Evolutionary conservation across 73 alveolate genomes (phyloP).

Genomic region (Tetrahymena borealis): DNA sequence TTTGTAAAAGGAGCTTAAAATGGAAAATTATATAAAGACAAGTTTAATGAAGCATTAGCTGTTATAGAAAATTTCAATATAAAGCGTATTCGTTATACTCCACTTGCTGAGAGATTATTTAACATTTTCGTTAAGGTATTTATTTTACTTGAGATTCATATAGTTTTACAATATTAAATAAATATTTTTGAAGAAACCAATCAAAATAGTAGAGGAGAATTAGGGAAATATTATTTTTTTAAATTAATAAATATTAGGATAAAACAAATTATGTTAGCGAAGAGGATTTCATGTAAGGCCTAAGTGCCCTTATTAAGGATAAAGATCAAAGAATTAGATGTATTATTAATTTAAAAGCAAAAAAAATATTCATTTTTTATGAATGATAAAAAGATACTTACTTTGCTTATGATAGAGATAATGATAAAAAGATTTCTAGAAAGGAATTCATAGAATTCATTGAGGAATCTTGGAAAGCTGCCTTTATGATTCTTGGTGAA

Average conservation of each 20-base stretch:
- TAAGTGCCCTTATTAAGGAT: background rate
- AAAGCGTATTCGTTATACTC: conserved; percentile 23
- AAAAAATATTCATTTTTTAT: background rate
- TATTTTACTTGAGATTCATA: background rate
- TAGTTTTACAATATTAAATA: background rate
- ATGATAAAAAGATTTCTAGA: background rate
- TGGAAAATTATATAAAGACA: conserved; percentile 20
- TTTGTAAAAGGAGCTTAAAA: background rate
- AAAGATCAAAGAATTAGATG: background rate
- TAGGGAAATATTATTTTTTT: no score
- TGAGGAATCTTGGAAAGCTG: background rate
- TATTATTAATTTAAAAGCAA: background rate
- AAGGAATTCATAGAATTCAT: background rate
- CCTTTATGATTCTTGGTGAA: background rate
- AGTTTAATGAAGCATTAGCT: conserved; percentile 33
- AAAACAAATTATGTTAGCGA: background rate
- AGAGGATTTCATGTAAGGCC: background rate
- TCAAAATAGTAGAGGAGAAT: no score
- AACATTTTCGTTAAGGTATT: conserved; percentile 14
- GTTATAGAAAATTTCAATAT: conserved; percentile 18
- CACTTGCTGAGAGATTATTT: conserved; percentile 24
- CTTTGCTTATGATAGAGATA: background rate
- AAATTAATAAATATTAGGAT: background rate
- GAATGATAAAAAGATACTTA: background rate
- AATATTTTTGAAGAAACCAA: no score